A percentile compares a stretch with the other conserved stretches of the same genome.
These are phyloP conservation scores for Neurospora sp. DNA, from an alignment of 2,329 filamentous ascomycete species.

Conservation along the genomic window DNA sequence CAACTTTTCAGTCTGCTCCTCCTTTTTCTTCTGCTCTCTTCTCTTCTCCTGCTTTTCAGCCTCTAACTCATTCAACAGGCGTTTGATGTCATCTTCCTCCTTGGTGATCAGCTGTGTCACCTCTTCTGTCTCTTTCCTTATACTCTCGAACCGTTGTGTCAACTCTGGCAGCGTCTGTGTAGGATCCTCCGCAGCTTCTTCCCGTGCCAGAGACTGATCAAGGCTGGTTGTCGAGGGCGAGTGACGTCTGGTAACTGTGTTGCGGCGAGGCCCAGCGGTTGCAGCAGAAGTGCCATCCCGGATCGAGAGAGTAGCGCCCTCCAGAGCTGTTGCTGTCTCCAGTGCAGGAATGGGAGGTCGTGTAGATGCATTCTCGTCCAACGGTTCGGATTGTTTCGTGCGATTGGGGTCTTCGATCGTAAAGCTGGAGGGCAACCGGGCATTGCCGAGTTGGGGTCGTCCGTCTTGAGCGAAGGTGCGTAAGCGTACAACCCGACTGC, in stretches of 20 bases:
- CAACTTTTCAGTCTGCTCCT: slow-evolving; percentile 77
- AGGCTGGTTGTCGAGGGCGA: slow-evolving; percentile 59
- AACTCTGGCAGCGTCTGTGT: slow-evolving; percentile 65
- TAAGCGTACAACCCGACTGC: slow-evolving; percentile 75
- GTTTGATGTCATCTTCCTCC: slow-evolving; percentile 61
- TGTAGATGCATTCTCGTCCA: slow-evolving; percentile 38
- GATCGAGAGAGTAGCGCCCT: slow-evolving; percentile 48
- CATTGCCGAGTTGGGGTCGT: slow-evolving; percentile 48
- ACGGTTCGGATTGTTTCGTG: slow-evolving; percentile 30
- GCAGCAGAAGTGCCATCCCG: slow-evolving; percentile 49
- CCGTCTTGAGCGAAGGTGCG: slow-evolving; percentile 62
- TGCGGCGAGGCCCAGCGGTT: slow-evolving; percentile 40
- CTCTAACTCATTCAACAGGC: slow-evolving; percentile 56
- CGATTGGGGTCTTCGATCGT: slow-evolving; percentile 39
- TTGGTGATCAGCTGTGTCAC: slow-evolving; percentile 58
- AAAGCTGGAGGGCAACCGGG: slow-evolving; percentile 46
- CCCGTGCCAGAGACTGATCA: slow-evolving; percentile 34
- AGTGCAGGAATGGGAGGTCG: slow-evolving; percentile 44
- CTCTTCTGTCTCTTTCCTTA: slow-evolving; percentile 77
- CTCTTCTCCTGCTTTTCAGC: slow-evolving; percentile 72
- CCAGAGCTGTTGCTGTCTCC: slow-evolving; percentile 52
- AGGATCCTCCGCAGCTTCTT: slow-evolving; percentile 39
- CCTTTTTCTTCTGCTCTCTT: slow-evolving; percentile 74
- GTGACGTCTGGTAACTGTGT: slow-evolving; percentile 62
- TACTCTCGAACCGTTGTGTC: slow-evolving; percentile 68